phyloP scores from a whole-genome alignment of 2,329 filamentous ascomycete genomes.

The Cordyceps tenuipes region DNA sequence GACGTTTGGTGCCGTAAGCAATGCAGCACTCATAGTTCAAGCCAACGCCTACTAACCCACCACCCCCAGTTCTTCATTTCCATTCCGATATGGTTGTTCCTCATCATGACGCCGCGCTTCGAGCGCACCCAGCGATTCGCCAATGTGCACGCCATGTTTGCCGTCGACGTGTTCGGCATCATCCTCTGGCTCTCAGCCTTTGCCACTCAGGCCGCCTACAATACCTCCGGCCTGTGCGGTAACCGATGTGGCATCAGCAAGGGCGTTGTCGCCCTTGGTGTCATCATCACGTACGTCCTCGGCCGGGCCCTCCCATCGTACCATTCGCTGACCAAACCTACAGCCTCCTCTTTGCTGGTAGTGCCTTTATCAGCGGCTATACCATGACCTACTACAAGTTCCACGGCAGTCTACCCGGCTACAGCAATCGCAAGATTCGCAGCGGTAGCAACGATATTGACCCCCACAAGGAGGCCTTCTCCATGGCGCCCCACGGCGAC shows the following conservation, averaged over 20 bases:
- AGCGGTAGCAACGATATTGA: conserved; percentile 46
- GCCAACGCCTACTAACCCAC: conserved; percentile 5
- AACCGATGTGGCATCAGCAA: conserved; percentile 52
- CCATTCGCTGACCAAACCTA: conserved; percentile 10
- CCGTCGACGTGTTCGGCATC: conserved; percentile 47
- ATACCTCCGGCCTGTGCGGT: conserved; percentile 47
- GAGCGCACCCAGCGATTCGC: conserved; percentile 53
- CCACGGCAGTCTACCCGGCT: conserved; percentile 54
- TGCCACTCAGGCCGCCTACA: conserved; percentile 56
- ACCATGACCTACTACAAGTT: conserved; percentile 54
- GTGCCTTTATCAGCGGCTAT: conserved; percentile 50
- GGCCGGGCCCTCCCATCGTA: background rate
- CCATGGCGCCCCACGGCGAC: conserved; percentile 57
- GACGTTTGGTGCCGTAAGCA: conserved; percentile 54
- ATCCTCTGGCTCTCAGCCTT: conserved; percentile 61
- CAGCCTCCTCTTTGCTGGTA: conserved; percentile 47
- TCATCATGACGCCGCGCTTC: conserved; percentile 57
- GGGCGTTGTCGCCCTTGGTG: conserved; percentile 52
- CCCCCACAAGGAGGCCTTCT: conserved; percentile 62
- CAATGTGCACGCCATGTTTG: conserved; percentile 52
- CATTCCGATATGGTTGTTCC: conserved; percentile 55
- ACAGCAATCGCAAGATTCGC: conserved; percentile 40
- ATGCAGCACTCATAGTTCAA: background rate
- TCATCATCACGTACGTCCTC: conserved; percentile 51
- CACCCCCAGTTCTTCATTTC: conserved; percentile 53